phyloP scores from a whole-genome alignment of 2,329 filamentous ascomycete genomes.

The Hypomyces rosellus region DNA sequence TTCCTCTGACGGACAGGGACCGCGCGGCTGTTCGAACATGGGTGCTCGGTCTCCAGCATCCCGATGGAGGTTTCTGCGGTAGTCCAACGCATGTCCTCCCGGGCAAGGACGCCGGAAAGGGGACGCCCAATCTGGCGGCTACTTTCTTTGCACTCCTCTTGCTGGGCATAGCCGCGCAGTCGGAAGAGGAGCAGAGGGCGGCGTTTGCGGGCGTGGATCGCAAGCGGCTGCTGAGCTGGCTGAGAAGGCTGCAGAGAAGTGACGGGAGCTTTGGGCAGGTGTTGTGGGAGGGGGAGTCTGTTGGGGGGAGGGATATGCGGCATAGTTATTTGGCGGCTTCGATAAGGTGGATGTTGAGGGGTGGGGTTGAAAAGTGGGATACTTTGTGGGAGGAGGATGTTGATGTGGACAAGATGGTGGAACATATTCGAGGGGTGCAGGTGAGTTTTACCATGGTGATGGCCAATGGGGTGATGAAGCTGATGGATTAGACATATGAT shows the following conservation, averaged over 20 bases:
- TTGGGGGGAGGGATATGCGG: conserved; percentile 76
- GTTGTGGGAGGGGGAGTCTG: conserved; percentile 52
- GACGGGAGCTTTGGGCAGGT: conserved; percentile 93
- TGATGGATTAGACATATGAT: conserved; percentile 62
- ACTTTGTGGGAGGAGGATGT: conserved; percentile 62
- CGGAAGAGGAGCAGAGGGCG: conserved; percentile 30
- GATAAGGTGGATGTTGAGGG: conserved; percentile 75
- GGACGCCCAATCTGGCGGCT: conserved; percentile 67
- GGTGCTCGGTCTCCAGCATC: conserved; percentile 83
- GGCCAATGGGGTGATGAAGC: not conserved
- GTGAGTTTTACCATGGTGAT: conserved; percentile 16
- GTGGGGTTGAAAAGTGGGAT: conserved; percentile 44
- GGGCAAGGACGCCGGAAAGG: conserved; percentile 38
- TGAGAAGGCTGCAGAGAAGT: conserved; percentile 65
- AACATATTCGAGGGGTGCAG: conserved; percentile 63
- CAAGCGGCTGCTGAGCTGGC: conserved; percentile 63
- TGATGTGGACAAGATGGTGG: conserved; percentile 61
- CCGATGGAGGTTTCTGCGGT: conserved; percentile 80
- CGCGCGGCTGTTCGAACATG: conserved; percentile 54
- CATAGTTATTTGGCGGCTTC: conserved; percentile 81
- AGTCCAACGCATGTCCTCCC: conserved; percentile 58
- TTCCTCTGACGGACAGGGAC: conserved; percentile 44
- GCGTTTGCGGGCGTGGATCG: conserved; percentile 61
- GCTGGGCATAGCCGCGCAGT: conserved; percentile 48
- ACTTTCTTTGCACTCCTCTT: conserved; percentile 83